Evolutionary conservation across 108 stramenopile genomes (phyloP).

Genomic region (Cyclotella kingstonii): DNA sequence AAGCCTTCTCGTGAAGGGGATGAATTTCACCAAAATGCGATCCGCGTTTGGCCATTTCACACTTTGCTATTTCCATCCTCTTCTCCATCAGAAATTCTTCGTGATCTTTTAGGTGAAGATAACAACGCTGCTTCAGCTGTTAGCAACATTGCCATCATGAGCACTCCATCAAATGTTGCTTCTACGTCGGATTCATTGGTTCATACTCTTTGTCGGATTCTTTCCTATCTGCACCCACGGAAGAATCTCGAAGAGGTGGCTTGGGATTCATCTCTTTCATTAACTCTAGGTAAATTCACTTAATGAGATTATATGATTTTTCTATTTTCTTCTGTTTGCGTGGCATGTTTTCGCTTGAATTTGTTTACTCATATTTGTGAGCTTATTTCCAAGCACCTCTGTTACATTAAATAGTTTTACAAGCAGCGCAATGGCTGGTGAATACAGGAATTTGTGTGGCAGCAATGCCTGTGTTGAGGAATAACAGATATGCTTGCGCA

Average conservation of each 20-base stretch:
- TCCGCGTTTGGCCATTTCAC: constrained; percentile 63
- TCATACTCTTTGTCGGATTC: constrained; percentile 46
- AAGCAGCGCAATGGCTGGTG: constrained; percentile 63
- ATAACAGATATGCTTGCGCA: constrained; percentile 50
- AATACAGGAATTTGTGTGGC: constrained; percentile 51
- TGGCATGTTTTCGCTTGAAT: not conserved
- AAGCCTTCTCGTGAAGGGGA: not conserved
- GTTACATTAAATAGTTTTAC: constrained; percentile 23
- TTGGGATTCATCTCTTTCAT: constrained; percentile 62
- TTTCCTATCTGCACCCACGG: constrained; percentile 56
- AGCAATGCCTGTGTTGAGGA: constrained; percentile 52
- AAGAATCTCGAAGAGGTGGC: constrained; percentile 70
- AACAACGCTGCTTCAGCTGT: not conserved
- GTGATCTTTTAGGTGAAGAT: constrained; percentile 34
- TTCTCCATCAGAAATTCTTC: constrained; percentile 62
- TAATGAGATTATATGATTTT: not conserved
- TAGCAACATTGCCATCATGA: constrained; percentile 8
- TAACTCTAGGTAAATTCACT: constrained; percentile 26
- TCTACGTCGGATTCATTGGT: constrained; percentile 32
- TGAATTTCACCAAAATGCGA: not conserved
- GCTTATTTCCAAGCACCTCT: not conserved
- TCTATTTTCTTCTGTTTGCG: not conserved
- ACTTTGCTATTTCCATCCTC: constrained; percentile 78
- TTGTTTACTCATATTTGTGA: no score
- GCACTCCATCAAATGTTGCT: constrained; percentile 10